Evolutionary conservation across 2,329 filamentous ascomycete genomes (phyloP), one percentile per base, ranked within the genome.

Genomic region (Dactylella cylindrospora): DNA sequence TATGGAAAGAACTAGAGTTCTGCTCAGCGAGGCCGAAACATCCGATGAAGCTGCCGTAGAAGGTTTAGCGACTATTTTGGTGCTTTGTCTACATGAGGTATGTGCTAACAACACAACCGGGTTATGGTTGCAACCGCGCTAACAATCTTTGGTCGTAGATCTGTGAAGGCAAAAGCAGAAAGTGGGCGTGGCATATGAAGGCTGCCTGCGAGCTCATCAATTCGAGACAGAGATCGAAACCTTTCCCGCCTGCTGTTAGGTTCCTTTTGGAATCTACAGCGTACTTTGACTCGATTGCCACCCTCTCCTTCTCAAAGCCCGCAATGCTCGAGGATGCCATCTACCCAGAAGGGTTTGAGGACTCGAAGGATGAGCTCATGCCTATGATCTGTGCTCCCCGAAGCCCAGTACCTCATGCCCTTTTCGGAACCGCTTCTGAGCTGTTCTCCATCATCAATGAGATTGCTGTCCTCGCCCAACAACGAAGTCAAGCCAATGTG

Each of bases 281-380:
- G 12, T 66, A 66, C 32, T 64, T 66, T 32, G 64, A 66, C 46
- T 59, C 64, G 35, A 64, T 66, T 39, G 64, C 64, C 9, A 66
- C 64, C 3, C 36, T 66, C 15, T 66, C 64, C 2, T 59, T 64
- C 50, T 53, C 57, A n/a, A 66, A 64, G 41, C 53, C 57, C 0
- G 64, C 64, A 2, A 64, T 59, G 45, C 41, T 66, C 5, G 64
- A 66, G 26, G 51, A 66, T 10, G 50, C 60, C 17, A 23, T 59
- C 4, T 66, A 64, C 46, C 57, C 55, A 2, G 55, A 61, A 38
- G 55, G 55, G 5, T 61, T 61, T 25, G 55, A 61, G 7, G 47
- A 61, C 2, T 31, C 13, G 8, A 32, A 19, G 12, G 26, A 45
- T 8, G 55, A 61, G 20, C 40, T 39, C 12, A 53, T 61, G 55